A percentile compares a stretch with the other conserved stretches of the same genome.
phyloP scores from a whole-genome alignment of 2,329 filamentous ascomycete genomes.

The Epichloe typhina region DNA sequence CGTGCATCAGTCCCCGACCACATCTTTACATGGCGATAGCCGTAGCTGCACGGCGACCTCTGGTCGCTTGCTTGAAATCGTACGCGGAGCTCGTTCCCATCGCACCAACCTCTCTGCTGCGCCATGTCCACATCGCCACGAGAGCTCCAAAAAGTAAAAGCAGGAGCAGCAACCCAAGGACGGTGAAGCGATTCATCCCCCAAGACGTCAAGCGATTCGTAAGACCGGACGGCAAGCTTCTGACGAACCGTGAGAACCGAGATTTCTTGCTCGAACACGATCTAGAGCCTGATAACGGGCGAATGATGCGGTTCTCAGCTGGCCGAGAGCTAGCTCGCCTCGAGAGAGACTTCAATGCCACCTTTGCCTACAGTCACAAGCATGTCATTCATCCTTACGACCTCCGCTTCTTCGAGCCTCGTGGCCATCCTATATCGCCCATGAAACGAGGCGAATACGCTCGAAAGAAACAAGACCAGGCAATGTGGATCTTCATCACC shows the following conservation, averaged over 20 bases:
- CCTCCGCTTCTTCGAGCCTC: conserved; percentile 18
- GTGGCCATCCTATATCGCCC: conserved; percentile 19
- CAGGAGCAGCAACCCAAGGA: neutral
- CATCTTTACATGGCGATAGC: conserved; percentile 14
- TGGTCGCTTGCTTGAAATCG: neutral
- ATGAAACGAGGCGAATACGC: conserved; percentile 15
- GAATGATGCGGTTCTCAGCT: conserved; percentile 6
- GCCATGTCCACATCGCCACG: neutral
- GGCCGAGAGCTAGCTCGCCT: conserved; percentile 7
- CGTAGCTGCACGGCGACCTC: conserved; percentile 8
- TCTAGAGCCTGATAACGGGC: conserved; percentile 13
- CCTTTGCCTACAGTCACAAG: conserved; percentile 13
- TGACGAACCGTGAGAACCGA: conserved; percentile 16
- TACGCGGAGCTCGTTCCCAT: neutral
- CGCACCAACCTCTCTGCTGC: neutral
- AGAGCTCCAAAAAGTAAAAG: neutral
- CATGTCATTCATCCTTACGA: conserved; percentile 22
- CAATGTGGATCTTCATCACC: conserved; percentile 21
- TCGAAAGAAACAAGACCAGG: conserved; percentile 13
- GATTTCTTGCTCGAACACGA: conserved; percentile 15
- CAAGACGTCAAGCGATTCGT: conserved; percentile 11
- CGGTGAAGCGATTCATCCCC: conserved; percentile 11
- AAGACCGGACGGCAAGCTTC: conserved; percentile 12
- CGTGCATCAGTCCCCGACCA: neutral
- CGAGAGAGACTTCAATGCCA: conserved; percentile 10